Evolutionary conservation across 768 basidiomycete genomes (phyloP).

Genomic region (Mycena alexandri): DNA sequence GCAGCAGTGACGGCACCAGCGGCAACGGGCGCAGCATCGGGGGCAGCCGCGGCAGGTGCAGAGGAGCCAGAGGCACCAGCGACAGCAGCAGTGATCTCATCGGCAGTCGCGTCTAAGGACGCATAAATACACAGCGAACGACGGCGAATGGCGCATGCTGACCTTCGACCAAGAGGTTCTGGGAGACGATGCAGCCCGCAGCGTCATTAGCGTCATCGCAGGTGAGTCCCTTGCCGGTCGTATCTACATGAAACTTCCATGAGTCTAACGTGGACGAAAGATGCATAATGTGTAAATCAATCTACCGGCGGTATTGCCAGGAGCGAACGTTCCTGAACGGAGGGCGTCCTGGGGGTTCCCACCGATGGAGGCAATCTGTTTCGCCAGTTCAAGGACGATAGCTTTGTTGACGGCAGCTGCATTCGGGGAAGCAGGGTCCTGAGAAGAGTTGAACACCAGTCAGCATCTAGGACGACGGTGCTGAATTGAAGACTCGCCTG

Average conservation of each 20-base stretch:
- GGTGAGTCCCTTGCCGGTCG: conserved; percentile 66
- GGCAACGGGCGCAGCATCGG: too few species aligned
- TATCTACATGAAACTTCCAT: conserved; percentile 45
- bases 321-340: conserved; percentile 72
- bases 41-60: conserved; percentile 6
- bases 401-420: conserved; percentile 75
- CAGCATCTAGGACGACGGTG: too few species aligned
- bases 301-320: conserved; percentile 56
- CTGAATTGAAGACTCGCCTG: conserved; percentile 50
- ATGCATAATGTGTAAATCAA: too few species aligned
- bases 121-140: not conserved
- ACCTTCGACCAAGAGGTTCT: conserved; percentile 61
- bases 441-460: not conserved
- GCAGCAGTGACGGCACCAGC: too few species aligned
- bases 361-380: conserved; percentile 72
- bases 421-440: conserved; percentile 72
- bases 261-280: too few species aligned
- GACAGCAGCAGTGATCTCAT: conserved; percentile 69
- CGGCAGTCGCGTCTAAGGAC: conserved; percentile 59
- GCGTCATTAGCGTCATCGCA: conserved; percentile 67
- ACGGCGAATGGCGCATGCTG: not conserved
- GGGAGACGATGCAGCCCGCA: conserved; percentile 72
- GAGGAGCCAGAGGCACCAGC: conserved; percentile 42
- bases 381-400: conserved; percentile 71
- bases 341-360: conserved; percentile 70